A percentile compares a stretch with the other conserved stretches of the same genome.
These are phyloP conservation scores for Aspergillus quadricinctus DNA, from an alignment of 2,329 filamentous ascomycete genomes.

Conservation along the genomic window DNA sequence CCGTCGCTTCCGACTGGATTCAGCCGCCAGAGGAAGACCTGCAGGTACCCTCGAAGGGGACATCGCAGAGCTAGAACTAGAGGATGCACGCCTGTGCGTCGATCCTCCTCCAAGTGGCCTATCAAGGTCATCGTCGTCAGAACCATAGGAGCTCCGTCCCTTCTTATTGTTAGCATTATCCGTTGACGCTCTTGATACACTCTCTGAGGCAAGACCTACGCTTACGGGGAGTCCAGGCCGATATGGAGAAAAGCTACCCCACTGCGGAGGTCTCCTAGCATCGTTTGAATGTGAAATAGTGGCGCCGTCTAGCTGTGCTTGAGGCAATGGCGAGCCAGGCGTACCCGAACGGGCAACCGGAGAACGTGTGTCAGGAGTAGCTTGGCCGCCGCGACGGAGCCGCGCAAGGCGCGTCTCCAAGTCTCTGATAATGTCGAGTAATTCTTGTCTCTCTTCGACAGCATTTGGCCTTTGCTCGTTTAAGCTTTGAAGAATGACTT, in stretches of 20 bases:
- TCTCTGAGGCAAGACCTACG: not conserved
- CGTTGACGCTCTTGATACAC: not conserved
- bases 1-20: slow-evolving; percentile 14
- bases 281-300: not conserved
- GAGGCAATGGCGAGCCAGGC: not conserved
- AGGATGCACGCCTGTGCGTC: not conserved
- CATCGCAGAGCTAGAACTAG: not conserved
- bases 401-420: slow-evolving; percentile 22
- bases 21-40: slow-evolving; percentile 1
- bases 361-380: not conserved
- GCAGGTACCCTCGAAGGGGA: not conserved
- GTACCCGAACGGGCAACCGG: not conserved
- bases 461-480: slow-evolving; percentile 21
- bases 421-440: slow-evolving; percentile 19
- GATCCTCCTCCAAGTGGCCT: not conserved
- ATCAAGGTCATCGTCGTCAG: not conserved
- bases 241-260: slow-evolving; percentile 2
- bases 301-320: slow-evolving; percentile 15
- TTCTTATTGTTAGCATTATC: not conserved
- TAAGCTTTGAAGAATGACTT: slow-evolving; percentile 29
- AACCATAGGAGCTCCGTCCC: not conserved
- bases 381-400: slow-evolving; percentile 14
- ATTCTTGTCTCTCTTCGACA: slow-evolving; percentile 22
- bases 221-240: not conserved
- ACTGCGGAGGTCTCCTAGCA: not conserved